These are phyloP conservation scores for Zygosaccharomyces siamensis DNA, from an alignment of 805 yeast genomes.

Conservation along the genomic window DNA sequence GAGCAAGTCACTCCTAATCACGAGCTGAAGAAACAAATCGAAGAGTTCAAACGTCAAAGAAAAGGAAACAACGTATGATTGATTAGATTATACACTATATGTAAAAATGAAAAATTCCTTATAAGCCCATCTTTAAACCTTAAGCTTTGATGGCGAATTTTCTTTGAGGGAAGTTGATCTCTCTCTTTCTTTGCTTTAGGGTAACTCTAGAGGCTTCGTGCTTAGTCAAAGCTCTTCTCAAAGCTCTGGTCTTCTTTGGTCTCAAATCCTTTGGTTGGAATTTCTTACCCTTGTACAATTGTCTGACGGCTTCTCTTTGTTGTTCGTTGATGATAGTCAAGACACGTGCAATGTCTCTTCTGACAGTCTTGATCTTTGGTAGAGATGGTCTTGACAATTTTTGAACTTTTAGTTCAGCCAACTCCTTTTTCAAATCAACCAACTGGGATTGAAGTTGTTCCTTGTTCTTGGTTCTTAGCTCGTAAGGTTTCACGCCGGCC, in stretches of 20 bases:
- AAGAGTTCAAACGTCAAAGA: slow-evolving; percentile 49
- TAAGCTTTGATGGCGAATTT: slow-evolving; percentile 98
- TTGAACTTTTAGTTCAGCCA: slow-evolving; percentile 94
- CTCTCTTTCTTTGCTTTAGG: slow-evolving; percentile 85
- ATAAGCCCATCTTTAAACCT: slow-evolving; percentile 22
- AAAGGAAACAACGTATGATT: slow-evolving; percentile 27
- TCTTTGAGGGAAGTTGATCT: slow-evolving; percentile 96
- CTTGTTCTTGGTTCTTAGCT: slow-evolving; percentile 95
- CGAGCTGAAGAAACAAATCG: slow-evolving; percentile 60
- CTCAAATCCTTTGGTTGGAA: slow-evolving; percentile 97
- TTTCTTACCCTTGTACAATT: slow-evolving; percentile 91
- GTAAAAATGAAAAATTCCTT: slow-evolving; percentile 5
- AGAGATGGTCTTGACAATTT: slow-evolving; percentile 86
- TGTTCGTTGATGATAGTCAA: slow-evolving; percentile 94
- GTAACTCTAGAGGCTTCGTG: slow-evolving; percentile 78
- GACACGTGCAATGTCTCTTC: slow-evolving; percentile 98
- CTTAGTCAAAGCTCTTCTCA: slow-evolving; percentile 93
- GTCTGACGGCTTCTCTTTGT: slow-evolving; percentile 94
- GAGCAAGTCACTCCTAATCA: slow-evolving; percentile 82
- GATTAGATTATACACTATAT: slow-evolving; percentile 25
- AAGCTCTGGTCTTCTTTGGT: slow-evolving; percentile 99
- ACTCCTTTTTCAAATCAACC: slow-evolving; percentile 93
- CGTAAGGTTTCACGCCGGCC: slow-evolving; percentile 93
- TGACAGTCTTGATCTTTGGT: slow-evolving; percentile 94
- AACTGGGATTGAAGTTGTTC: slow-evolving; percentile 92